Evolutionary conservation across 108 stramenopile genomes (phyloP).

Genomic region (Epithemia pelagica): DNA sequence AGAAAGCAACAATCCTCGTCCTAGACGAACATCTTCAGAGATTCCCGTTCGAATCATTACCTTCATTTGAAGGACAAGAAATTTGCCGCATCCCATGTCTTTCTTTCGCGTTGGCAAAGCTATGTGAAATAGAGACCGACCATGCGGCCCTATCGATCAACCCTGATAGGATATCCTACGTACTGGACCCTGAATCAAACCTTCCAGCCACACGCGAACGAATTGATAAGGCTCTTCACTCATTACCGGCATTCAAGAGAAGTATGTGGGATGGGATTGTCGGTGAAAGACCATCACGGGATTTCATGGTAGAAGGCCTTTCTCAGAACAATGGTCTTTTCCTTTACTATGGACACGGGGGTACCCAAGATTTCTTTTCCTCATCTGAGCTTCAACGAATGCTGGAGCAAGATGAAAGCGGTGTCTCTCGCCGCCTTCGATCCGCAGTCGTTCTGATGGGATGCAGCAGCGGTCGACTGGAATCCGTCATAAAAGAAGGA

Average conservation of each 20-base stretch:
- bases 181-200: slow-evolving; percentile 93
- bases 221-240: slow-evolving; percentile 58
- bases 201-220: slow-evolving; percentile 66
- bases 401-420: slow-evolving; percentile 13
- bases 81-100: slow-evolving; percentile 88
- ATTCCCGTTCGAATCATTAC: slow-evolving; percentile 91
- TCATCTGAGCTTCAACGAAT: slow-evolving; percentile 59
- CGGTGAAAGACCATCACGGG: slow-evolving; percentile 54
- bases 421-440: background rate
- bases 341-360: slow-evolving; percentile 95
- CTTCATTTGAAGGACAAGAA: slow-evolving; percentile 49
- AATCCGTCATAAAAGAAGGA: slow-evolving; percentile 57
- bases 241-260: slow-evolving; percentile 18
- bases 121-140: slow-evolving; percentile 12
- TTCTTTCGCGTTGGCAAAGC: slow-evolving; percentile 61
- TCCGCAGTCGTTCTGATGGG: slow-evolving; percentile 90
- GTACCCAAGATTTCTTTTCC: slow-evolving; percentile 81
- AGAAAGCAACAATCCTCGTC: slow-evolving; percentile 51
- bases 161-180: slow-evolving; percentile 53
- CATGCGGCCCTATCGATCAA: slow-evolving; percentile 21
- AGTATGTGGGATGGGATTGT: slow-evolving; percentile 66
- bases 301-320: slow-evolving; percentile 45
- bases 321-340: slow-evolving; percentile 58
- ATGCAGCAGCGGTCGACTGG: slow-evolving; percentile 90
- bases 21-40: slow-evolving; percentile 91